A percentile compares a stretch with the other conserved stretches of the same genome.
Evolutionary conservation across 768 basidiomycete genomes (phyloP).

Genomic region (Lanmaoa rubissima): DNA sequence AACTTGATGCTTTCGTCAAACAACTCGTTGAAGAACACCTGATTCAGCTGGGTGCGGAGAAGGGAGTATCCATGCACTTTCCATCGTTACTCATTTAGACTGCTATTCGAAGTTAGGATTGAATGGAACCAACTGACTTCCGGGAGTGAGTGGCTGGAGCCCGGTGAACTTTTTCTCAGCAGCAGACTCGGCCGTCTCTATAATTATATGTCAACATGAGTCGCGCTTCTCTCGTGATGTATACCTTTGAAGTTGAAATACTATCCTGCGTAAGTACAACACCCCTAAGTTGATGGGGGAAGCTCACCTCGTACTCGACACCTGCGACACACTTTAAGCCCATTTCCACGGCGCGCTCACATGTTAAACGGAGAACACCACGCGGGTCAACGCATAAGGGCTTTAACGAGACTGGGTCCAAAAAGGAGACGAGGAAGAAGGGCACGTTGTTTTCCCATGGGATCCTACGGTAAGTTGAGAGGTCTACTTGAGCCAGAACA

Average conservation of each 20-base stretch:
- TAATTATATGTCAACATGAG: slow-evolving; percentile 9
- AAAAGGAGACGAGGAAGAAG: slow-evolving; percentile 90
- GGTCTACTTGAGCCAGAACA: slow-evolving; percentile 80
- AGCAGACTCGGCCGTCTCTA: slow-evolving; percentile 77
- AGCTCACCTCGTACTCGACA: slow-evolving; percentile 84
- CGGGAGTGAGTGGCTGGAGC: slow-evolving; percentile 82
- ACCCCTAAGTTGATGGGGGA: neutral
- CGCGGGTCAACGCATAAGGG: slow-evolving; percentile 85
- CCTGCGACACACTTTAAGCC: slow-evolving; percentile 77
- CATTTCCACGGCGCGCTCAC: slow-evolving; percentile 44
- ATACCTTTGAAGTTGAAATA: slow-evolving; percentile 92
- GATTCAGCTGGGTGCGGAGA: slow-evolving; percentile 86
- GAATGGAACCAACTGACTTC: slow-evolving; percentile 61
- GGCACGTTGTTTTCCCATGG: slow-evolving; percentile 91
- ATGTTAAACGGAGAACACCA: slow-evolving; percentile 64
- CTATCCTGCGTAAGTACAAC: slow-evolving; percentile 36
- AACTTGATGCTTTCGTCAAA: slow-evolving; percentile 76
- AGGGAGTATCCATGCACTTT: slow-evolving; percentile 97
- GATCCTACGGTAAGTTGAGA: slow-evolving; percentile 83
- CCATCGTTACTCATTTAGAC: slow-evolving; percentile 3
- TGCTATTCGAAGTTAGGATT: neutral
- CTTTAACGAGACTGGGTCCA: slow-evolving; percentile 80
- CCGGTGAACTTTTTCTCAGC: slow-evolving; percentile 75
- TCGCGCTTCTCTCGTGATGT: neutral
- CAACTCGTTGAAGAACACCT: slow-evolving; percentile 83